phyloP scores from a whole-genome alignment of 345 rosid genomes.

The Eucalyptus pauciflora region DNA sequence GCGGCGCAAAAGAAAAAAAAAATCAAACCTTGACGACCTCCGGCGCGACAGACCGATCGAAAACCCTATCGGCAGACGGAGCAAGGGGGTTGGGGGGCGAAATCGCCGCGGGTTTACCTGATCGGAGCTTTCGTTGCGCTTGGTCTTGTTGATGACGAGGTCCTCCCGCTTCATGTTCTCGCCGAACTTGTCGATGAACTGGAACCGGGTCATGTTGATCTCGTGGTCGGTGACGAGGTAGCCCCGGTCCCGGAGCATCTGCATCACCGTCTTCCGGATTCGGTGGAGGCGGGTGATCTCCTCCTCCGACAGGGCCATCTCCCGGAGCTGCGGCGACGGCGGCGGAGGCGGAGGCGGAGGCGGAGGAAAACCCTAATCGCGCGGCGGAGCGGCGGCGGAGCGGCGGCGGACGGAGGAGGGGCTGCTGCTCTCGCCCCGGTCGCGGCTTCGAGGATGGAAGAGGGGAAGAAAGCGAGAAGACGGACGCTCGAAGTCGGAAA shows the following conservation, averaged over 20 bases:
- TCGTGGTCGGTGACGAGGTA: slow-evolving; percentile 16
- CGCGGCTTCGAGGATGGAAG: neutral
- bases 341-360: rapidly evolving
- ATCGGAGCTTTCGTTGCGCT: slow-evolving; percentile 9
- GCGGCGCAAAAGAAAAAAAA: neutral
- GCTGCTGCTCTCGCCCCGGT: neutral
- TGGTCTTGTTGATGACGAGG: slow-evolving; percentile 17
- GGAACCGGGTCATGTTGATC: slow-evolving; percentile 2
- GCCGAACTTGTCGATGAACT: slow-evolving; percentile 11
- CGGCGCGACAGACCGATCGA: neutral
- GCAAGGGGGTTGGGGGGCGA: neutral
- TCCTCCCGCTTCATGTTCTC: slow-evolving; percentile 33
- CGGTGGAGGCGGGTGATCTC: slow-evolving; percentile 22
- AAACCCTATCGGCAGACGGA: neutral
- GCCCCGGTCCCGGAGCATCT: slow-evolving; percentile 27
- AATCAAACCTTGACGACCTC: neutral
- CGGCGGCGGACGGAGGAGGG: neutral
- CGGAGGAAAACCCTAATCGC: neutral
- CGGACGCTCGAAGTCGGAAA: neutral
- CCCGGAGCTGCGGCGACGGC: neutral
- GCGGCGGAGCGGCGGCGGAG: neutral
- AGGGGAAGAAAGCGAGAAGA: neutral
- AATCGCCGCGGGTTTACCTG: slow-evolving; percentile 1
- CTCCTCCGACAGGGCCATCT: slow-evolving; percentile 21
- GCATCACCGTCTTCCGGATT: slow-evolving; percentile 21